phyloP scores from a whole-genome alignment of 768 basidiomycete species.

The Gymnopilus junonius region DNA sequence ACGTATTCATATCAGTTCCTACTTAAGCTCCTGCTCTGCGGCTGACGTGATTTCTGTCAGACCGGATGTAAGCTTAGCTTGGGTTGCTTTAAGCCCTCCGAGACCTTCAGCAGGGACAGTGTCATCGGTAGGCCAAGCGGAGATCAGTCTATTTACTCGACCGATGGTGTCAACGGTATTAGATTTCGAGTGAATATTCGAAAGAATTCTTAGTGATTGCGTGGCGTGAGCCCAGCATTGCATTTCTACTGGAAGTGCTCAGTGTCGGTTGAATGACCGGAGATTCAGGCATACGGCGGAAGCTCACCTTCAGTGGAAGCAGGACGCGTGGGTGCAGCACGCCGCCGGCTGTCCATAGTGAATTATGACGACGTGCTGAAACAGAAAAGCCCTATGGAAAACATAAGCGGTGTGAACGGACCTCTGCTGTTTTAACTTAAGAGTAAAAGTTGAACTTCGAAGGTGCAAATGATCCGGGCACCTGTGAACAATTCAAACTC shows the following conservation, averaged over 20 bases:
- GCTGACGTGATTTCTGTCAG: constrained; percentile 63
- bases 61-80: constrained; percentile 63
- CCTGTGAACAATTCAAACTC: too few relatives aligned
- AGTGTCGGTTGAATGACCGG: constrained; percentile 19
- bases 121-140: constrained; percentile 76
- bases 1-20: constrained; percentile 26
- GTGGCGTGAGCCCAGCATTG: constrained; percentile 78
- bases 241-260: constrained; percentile 54
- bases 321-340: constrained; percentile 62
- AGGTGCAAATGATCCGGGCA: not conserved
- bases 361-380: not conserved
- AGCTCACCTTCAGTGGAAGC: constrained; percentile 76
- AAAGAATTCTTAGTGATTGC: constrained; percentile 58
- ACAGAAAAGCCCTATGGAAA: not conserved
- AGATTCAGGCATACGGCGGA: constrained; percentile 10
- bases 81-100: constrained; percentile 62
- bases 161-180: constrained; percentile 62
- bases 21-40: constrained; percentile 71
- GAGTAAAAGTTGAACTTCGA: not conserved
- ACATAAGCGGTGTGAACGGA: not conserved
- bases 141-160: constrained; percentile 74
- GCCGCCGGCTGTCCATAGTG: constrained; percentile 65
- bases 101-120: constrained; percentile 68
- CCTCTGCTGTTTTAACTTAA: not conserved
- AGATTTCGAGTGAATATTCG: constrained; percentile 54